These are phyloP conservation scores for Ceratobasidium papillatum DNA, from an alignment of 1,284 basidiomycete species.

Conservation along the genomic window DNA sequence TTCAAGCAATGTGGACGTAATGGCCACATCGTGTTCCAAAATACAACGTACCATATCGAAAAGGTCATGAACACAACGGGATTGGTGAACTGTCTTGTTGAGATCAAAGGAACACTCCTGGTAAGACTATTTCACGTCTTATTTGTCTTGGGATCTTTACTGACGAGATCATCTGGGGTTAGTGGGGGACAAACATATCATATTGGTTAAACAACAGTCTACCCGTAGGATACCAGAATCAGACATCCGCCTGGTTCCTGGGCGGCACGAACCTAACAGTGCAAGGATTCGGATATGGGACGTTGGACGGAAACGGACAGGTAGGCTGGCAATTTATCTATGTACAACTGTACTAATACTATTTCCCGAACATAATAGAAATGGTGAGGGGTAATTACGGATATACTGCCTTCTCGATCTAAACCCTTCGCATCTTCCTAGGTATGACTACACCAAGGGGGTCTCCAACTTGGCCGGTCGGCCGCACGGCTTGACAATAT, in stretches of 20 bases:
- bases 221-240: conserved; percentile 50
- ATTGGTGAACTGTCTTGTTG: conserved; percentile 20
- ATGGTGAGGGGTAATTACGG: background rate
- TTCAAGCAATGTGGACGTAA: conserved; percentile 21
- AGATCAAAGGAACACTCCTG: conserved; percentile 35
- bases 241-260: conserved; percentile 49
- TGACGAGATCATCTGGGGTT: background rate
- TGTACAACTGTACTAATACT: background rate
- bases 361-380: background rate
- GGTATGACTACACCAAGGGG: conserved; percentile 52
- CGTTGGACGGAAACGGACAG: conserved; percentile 51
- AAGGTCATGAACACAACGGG: conserved; percentile 38
- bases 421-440: conserved; percentile 42
- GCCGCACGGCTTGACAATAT: conserved; percentile 51
- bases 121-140: conserved; percentile 1
- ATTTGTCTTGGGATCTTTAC: background rate
- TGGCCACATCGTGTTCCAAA: conserved; percentile 33
- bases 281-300: conserved; percentile 48
- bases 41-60: conserved; percentile 31
- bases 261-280: conserved; percentile 49
- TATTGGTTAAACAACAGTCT: conserved; percentile 49
- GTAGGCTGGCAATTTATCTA: conserved; percentile 1
- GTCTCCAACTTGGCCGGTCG: conserved; percentile 52
- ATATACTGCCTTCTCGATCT: background rate
- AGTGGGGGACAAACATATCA: conserved; percentile 45